Evolutionary conservation across 257 asterid genomes (phyloP), one percentile per base, ranked within the genome.

Genomic region (Rhazya stricta): DNA sequence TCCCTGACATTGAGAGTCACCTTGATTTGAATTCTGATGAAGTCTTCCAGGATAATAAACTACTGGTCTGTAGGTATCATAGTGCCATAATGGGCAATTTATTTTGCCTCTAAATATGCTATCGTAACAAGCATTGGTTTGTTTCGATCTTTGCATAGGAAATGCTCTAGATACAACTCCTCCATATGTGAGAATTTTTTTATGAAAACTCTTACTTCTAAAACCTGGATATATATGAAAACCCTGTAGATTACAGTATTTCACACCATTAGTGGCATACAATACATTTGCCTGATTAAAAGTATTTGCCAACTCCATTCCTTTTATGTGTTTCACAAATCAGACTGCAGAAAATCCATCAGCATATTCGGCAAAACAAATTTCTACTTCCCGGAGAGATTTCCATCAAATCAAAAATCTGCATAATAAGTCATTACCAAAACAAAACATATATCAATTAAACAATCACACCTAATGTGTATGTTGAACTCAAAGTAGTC

Each of bases 1-100:
- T 76, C 91, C 97, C 86, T 89, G 98, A 85, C 99, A 95, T 69
- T 71, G 87, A 45, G 84, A 65, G 77, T 60, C 77, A 43, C 63
- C 19, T 54, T 54, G 74, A 68, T 63, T 78, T 45, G 81, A 69
- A 7, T 53, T 53, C 76, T 79, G 76, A 43, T 19, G 15, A 42
- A 29, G 60, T 60, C 68, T 54, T 65, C 79, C 81, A 48, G 75
- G 62, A 73, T 73, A 57, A 39, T 4, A 37, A 43, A 37, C 4
- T 7, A 43, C 63, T 3, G 75, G 65, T 36, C 66, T 36, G 72
- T 43, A 65, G 2, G 82, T 39, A 83, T 76, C 68, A 71, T 29
- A 57, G 29, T 25, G 78, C 84, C 80, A 71, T 50, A 74, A 34
- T 29, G n/a, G 45, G 30, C 45, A 60, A 67, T 61, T 69, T 21